A percentile compares a stretch with the other conserved stretches of the same genome.
Conservation (phyloP, 176 grass and related monocot species). For the Aegilops sharonensis region DNA sequence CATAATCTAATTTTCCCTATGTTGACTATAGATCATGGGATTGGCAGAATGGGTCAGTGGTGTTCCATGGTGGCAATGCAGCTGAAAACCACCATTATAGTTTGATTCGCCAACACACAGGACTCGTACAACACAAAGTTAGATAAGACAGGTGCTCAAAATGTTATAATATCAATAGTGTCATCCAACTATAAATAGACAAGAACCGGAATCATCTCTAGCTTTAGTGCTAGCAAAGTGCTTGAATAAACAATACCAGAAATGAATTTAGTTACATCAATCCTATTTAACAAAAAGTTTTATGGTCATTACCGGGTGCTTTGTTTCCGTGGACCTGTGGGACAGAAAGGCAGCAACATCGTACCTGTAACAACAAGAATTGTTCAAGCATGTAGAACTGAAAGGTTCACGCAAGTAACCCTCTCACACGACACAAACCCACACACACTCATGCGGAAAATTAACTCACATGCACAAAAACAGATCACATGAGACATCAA, state of each 20-base stretch:
- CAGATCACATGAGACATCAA: not conserved
- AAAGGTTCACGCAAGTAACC: not conserved
- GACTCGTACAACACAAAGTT: not conserved
- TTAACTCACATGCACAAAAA: not conserved
- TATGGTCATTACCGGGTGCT: constrained; percentile 55
- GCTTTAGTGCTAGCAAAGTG: not conserved
- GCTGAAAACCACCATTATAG: too few species aligned
- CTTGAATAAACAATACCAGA: not conserved
- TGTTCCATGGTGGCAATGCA: too few species aligned
- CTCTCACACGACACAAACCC: not conserved
- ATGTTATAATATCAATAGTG: too few species aligned
- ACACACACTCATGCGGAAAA: not conserved
- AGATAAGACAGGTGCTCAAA: not conserved
- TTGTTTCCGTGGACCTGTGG: constrained; percentile 54
- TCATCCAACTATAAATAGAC: not conserved
- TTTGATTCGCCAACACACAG: not conserved
- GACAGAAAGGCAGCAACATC: constrained; percentile 74
- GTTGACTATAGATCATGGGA: too few species aligned
- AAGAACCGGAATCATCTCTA: constrained; percentile 2
- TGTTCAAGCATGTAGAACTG: constrained; percentile 6
- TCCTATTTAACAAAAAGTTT: not conserved
- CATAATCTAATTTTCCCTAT: too few species aligned
- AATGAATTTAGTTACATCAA: not conserved
- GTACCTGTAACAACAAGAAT: constrained; percentile 50
- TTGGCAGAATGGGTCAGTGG: too few species aligned